Evolutionary conservation across 257 asterid species (phyloP).

Genomic region (Mitragyna speciosa): DNA sequence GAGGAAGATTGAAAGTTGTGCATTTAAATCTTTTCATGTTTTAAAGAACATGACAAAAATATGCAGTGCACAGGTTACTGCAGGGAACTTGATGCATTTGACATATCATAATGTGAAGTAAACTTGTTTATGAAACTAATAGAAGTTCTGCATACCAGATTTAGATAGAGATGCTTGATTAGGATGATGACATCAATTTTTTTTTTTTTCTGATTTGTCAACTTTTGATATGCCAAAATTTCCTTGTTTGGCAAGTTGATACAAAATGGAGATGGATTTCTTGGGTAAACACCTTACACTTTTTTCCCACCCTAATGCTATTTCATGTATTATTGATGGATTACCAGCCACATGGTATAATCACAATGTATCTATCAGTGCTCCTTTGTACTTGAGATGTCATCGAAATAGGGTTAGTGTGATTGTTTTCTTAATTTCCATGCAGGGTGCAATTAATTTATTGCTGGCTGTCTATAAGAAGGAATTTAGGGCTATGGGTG

Average conservation of each 20-base stretch:
- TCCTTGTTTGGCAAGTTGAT: neutral
- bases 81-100: neutral
- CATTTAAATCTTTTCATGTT: neutral
- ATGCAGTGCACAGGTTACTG: neutral
- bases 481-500: slow-evolving; percentile 76
- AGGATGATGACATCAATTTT: neutral
- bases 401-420: neutral
- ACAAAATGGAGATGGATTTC: neutral
- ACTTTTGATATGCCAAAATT: neutral
- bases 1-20: neutral
- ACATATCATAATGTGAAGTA: neutral
- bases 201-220: neutral
- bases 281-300: neutral
- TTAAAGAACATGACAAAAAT: no score
- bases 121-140: no score
- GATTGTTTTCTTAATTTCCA: slow-evolving; percentile 15
- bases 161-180: no score
- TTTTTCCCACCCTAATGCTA: neutral
- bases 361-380: neutral
- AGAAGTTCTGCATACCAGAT: neutral
- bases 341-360: neutral
- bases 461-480: slow-evolving; percentile 92
- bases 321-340: no score
- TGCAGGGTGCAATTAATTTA: slow-evolving; percentile 93
- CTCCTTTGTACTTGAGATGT: neutral